Evolutionary conservation across 768 basidiomycete species (phyloP).

Genomic region (Tubosaeta sp.): DNA sequence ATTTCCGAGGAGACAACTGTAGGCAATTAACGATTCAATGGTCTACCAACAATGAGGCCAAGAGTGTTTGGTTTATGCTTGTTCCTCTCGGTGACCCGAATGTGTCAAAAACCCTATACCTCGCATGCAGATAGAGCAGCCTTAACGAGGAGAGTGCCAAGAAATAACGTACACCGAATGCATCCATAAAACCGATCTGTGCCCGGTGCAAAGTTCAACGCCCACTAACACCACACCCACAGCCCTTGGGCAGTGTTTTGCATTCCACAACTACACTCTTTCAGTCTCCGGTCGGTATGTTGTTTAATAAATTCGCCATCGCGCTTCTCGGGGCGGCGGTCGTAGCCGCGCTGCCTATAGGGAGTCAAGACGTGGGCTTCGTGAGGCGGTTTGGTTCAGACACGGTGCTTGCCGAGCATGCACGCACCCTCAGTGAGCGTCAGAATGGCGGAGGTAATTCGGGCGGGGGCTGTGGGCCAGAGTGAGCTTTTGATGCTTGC

Average conservation of each 20-base stretch:
- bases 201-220: too few relatives aligned
- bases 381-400: neutral
- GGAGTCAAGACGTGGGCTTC: neutral
- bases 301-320: neutral
- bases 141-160: too few relatives aligned
- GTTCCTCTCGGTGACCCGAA: too few relatives aligned
- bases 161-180: too few relatives aligned
- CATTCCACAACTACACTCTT: neutral
- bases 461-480: neutral
- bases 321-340: neutral
- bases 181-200: too few relatives aligned
- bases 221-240: neutral
- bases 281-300: neutral
- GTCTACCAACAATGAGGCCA: neutral
- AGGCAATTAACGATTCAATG: neutral
- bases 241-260: neutral
- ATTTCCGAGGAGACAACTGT: neutral
- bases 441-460: neutral
- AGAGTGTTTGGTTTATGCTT: too few relatives aligned
- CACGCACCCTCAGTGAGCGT: neutral
- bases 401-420: neutral
- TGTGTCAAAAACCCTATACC: too few relatives aligned
- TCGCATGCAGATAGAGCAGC: too few relatives aligned
- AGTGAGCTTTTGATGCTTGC: neutral
- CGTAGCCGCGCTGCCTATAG: neutral